Evolutionary conservation across 768 basidiomycete genomes (phyloP).

Genomic region (Termitomyces sp.): DNA sequence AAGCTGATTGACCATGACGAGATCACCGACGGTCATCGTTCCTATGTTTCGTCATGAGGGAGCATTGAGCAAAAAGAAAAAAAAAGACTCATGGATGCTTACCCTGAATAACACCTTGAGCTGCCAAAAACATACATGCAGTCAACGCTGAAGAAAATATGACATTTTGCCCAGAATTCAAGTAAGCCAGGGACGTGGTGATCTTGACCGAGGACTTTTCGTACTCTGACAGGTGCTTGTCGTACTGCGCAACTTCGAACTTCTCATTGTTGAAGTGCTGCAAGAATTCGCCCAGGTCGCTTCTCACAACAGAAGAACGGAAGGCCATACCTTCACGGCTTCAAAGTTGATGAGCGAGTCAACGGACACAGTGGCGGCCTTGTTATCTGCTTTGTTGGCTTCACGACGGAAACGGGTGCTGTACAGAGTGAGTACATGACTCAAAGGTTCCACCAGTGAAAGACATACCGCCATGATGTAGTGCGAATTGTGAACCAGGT

Average conservation of each 20-base stretch:
- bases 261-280: constrained; percentile 98
- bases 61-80: background rate
- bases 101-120: constrained; percentile 93
- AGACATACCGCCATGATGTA: constrained; percentile 84
- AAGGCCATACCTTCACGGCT: constrained; percentile 82
- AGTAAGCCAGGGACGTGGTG: constrained; percentile 85
- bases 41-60: constrained; percentile 39
- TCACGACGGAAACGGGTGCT: constrained; percentile 92
- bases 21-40: constrained; percentile 96
- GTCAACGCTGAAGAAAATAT: constrained; percentile 95
- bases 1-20: constrained; percentile 99
- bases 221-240: constrained; percentile 79
- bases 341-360: constrained; percentile 98
- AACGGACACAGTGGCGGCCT: constrained; percentile 88
- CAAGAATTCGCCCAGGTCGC: background rate
- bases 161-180: constrained; percentile 96
- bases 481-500: constrained; percentile 97
- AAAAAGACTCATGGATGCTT: constrained; percentile 10
- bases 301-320: background rate
- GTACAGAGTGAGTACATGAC: constrained; percentile 2
- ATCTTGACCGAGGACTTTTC: constrained; percentile 93
- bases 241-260: constrained; percentile 88
- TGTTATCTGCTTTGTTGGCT: constrained; percentile 95
- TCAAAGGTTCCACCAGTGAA: background rate
- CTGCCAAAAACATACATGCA: constrained; percentile 92